phyloP scores from a whole-genome alignment of 73 alveolate genomes.

The Paramecium pentaurelia region DNA sequence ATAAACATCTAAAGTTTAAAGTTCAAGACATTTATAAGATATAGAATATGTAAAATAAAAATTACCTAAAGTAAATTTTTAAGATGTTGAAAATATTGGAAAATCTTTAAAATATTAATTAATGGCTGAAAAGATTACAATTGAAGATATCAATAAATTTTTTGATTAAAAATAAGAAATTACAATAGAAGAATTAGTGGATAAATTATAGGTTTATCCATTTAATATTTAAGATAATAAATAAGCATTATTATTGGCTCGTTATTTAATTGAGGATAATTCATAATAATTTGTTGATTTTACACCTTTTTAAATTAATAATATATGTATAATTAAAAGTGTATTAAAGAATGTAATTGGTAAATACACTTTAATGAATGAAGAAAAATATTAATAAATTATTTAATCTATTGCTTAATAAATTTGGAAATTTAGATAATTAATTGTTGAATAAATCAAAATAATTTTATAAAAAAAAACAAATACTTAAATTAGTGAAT shows the following conservation, averaged over 20 bases:
- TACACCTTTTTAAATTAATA: neutral
- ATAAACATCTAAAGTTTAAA: neutral
- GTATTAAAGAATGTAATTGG: neutral
- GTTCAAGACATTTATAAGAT: neutral
- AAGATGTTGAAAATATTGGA: neutral
- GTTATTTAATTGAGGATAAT: neutral
- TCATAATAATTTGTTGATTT: neutral
- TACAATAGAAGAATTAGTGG: neutral
- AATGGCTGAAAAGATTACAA: neutral
- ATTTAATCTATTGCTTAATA: neutral
- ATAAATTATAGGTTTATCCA: neutral
- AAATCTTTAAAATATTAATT: neutral
- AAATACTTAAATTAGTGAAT: neutral
- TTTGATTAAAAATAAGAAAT: neutral
- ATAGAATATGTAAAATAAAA: neutral
- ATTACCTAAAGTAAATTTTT: neutral
- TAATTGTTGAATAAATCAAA: neutral
- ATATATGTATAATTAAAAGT: neutral
- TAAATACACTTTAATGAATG: neutral
- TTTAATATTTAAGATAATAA: neutral
- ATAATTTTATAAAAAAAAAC: neutral
- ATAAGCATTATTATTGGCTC: neutral
- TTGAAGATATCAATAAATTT: neutral
- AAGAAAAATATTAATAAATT: neutral
- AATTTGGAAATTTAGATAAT: neutral